Evolutionary conservation across 192 early-diverging fungal species (phyloP).

Genomic region (Funneliformis geosporum): DNA sequence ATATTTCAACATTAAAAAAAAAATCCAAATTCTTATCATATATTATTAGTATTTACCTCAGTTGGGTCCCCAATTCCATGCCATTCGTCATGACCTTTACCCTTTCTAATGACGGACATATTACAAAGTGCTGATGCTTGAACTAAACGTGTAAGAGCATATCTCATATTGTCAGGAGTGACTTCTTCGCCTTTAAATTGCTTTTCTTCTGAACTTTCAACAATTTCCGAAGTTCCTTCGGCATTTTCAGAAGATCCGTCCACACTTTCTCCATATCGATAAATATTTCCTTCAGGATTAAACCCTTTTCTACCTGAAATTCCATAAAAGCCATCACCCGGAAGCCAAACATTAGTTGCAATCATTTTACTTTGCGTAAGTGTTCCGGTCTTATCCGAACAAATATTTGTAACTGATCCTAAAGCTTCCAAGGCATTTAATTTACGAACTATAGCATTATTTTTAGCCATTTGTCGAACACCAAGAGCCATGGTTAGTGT

Average conservation of each 20-base stretch:
- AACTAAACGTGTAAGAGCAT: constrained; percentile 51
- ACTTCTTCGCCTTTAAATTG: constrained; percentile 43
- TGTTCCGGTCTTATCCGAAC: constrained; percentile 95
- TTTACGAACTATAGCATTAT: constrained; percentile 88
- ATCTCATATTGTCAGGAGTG: constrained; percentile 18
- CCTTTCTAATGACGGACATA: constrained; percentile 72
- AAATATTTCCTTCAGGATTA: constrained; percentile 55
- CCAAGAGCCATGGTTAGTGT: constrained; percentile 93
- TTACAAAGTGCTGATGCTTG: constrained; percentile 80
- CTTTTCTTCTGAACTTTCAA: too few relatives aligned
- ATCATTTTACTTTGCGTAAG: constrained; percentile 97
- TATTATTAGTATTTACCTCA: constrained; percentile 55
- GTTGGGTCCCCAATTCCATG: constrained; percentile 86
- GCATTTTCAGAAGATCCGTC: too few relatives aligned
- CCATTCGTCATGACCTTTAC: constrained; percentile 65
- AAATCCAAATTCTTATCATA: too few relatives aligned
- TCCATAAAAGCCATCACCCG: constrained; percentile 67
- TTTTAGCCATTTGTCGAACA: constrained; percentile 82
- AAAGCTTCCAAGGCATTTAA: constrained; percentile 86
- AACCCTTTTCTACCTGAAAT: constrained; percentile 67
- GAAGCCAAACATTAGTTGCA: constrained; percentile 78
- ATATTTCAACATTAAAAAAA: too few relatives aligned
- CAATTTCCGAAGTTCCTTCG: constrained; percentile 35
- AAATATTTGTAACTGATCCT: constrained; percentile 91
- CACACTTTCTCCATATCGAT: constrained; percentile 38